phyloP scores from a whole-genome alignment of 75 land plant genomes.

The Adiantum capillusveneris region DNA sequence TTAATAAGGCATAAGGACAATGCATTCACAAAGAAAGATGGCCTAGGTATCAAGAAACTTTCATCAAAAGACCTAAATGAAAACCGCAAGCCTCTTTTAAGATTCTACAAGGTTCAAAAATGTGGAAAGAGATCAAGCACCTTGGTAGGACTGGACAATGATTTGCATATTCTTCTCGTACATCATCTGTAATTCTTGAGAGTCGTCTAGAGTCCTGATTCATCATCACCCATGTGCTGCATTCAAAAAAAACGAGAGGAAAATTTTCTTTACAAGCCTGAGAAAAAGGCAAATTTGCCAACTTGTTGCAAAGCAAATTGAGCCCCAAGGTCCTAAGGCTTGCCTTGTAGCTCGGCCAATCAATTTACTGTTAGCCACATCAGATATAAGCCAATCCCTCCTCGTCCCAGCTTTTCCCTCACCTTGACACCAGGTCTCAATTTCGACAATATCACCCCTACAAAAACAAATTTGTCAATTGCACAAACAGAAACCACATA shows the following conservation, averaged over 20 bases:
- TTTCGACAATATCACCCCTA: constrained; percentile 87
- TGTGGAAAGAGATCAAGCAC: constrained; percentile 12
- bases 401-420: constrained; percentile 82
- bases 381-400: constrained; percentile 81
- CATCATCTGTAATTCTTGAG: constrained; percentile 73
- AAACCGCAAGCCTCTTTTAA: too few species aligned
- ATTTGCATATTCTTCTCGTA: constrained; percentile 53
- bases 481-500: neutral
- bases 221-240: constrained; percentile 99
- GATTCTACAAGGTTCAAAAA: too few species aligned
- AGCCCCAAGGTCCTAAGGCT: neutral
- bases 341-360: constrained; percentile 96
- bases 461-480: neutral
- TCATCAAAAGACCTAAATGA: too few species aligned
- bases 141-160: constrained; percentile 51
- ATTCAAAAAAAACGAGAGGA: too few species aligned
- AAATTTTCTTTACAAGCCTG: too few species aligned
- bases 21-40: too few species aligned
- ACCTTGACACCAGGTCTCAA: constrained; percentile 89
- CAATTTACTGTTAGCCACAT: constrained; percentile 44
- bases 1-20: too few species aligned
- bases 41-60: too few species aligned
- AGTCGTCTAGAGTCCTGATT: constrained; percentile 79
- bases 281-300: too few species aligned
- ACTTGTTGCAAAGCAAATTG: too few species aligned